phyloP scores from a whole-genome alignment of 768 basidiomycete genomes.

The Psilocybe sp. region DNA sequence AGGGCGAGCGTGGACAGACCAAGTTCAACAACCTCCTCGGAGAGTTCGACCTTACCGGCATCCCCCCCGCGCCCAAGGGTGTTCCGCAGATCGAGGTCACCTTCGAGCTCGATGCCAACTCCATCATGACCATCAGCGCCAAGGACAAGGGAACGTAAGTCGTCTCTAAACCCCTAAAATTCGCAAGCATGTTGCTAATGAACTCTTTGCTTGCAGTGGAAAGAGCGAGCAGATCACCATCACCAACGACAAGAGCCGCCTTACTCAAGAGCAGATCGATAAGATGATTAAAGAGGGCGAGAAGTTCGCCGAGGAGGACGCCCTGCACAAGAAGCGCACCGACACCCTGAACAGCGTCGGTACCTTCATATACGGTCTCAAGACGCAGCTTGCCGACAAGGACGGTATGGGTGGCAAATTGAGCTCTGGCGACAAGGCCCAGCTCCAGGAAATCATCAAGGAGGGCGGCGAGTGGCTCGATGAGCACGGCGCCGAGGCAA shows the following conservation, averaged over 20 bases:
- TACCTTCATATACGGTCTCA: slow-evolving; percentile 80
- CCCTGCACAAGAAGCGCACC: slow-evolving; percentile 54
- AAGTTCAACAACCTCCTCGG: slow-evolving; percentile 91
- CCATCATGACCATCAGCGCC: slow-evolving; percentile 81
- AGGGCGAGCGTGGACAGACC: slow-evolving; percentile 86
- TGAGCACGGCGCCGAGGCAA: slow-evolving; percentile 56
- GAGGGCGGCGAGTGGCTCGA: slow-evolving; percentile 80
- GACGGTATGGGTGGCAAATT: slow-evolving; percentile 76
- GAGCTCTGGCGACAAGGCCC: slow-evolving; percentile 51
- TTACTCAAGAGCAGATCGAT: slow-evolving; percentile 54
- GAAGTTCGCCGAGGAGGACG: slow-evolving; percentile 32
- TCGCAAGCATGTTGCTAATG: too few species aligned
- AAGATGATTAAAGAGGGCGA: slow-evolving; percentile 55
- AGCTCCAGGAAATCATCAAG: slow-evolving; percentile 59
- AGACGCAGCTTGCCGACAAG: slow-evolving; percentile 65
- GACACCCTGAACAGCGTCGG: slow-evolving; percentile 79
- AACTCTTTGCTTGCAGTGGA: slow-evolving; percentile 36
- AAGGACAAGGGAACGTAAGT: slow-evolving; percentile 79
- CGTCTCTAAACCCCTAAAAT: too few species aligned
- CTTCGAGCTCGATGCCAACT: slow-evolving; percentile 86
- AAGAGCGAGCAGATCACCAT: slow-evolving; percentile 80
- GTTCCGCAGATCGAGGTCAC: slow-evolving; percentile 91
- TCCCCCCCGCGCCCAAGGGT: slow-evolving; percentile 85
- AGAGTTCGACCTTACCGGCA: slow-evolving; percentile 88
- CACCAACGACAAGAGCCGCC: slow-evolving; percentile 55